Percentiles rank a stretch among this genome's conserved stretches.
Conservation (phyloP, 2,329 filamentous ascomycete species). For the Xylaria sp. region DNA sequence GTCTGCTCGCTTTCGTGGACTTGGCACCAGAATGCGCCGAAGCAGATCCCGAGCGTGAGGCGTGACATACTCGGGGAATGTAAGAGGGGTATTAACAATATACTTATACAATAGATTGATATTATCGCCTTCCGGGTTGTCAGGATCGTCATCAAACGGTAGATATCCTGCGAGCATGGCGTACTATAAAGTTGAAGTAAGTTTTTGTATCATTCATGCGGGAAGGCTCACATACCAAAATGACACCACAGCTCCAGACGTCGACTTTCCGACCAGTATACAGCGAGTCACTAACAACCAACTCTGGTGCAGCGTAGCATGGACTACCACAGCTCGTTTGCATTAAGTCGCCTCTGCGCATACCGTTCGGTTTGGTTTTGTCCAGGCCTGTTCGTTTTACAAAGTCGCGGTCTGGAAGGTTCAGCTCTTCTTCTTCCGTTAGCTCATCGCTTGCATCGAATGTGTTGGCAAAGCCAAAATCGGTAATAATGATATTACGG, state of each 20-base stretch:
- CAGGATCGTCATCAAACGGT: slow-evolving; percentile 97
- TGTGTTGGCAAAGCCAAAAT: slow-evolving; percentile 98
- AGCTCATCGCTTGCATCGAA: slow-evolving; percentile 92
- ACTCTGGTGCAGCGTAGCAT: slow-evolving; percentile 95
- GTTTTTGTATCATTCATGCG: slow-evolving; percentile 38
- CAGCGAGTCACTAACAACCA: slow-evolving; percentile 96
- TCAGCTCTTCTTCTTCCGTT: slow-evolving; percentile 88
- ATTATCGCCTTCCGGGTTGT: slow-evolving; percentile 98
- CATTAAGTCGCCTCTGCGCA: slow-evolving; percentile 93
- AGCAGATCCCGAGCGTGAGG: slow-evolving; percentile 94
- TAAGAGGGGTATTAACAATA: slow-evolving; percentile 95
- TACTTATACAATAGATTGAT: slow-evolving; percentile 99
- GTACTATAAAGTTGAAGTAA: slow-evolving; percentile 69
- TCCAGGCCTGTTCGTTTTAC: slow-evolving; percentile 90
- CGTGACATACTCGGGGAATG: slow-evolving; percentile 98
- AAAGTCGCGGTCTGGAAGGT: slow-evolving; percentile 86
- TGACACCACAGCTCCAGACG: slow-evolving; percentile 99
- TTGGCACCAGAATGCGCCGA: slow-evolving; percentile 92
- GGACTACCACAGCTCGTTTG: slow-evolving; percentile 98
- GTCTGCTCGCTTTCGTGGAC: slow-evolving; percentile 93
- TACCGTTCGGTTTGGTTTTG: slow-evolving; percentile 77
- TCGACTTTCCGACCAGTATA: slow-evolving; percentile 99
- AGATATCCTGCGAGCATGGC: slow-evolving; percentile 98
- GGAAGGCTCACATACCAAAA: slow-evolving; percentile 75
- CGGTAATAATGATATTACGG: slow-evolving; percentile 98